Conservation (phyloP, 2,329 filamentous ascomycete genomes). For the Fusarium denticulatum region DNA sequence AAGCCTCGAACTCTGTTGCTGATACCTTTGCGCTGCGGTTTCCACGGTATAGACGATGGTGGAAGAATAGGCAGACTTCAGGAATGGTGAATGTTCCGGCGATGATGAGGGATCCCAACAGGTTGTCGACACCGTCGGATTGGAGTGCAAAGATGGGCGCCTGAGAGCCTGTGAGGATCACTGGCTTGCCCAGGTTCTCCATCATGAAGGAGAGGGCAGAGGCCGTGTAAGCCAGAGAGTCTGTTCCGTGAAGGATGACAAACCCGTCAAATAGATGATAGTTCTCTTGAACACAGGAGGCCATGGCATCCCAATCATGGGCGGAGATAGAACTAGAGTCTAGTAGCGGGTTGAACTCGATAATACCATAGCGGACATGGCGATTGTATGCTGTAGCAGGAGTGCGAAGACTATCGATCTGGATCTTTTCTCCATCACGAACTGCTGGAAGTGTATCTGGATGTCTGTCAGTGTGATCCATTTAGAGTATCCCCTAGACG, state of each 20-base stretch:
- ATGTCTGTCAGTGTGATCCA: background rate
- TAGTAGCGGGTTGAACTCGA: slow-evolving; percentile 85
- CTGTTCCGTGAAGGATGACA: slow-evolving; percentile 89
- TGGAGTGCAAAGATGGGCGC: slow-evolving; percentile 91
- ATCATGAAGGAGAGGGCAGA: slow-evolving; percentile 95
- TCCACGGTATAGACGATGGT: slow-evolving; percentile 87
- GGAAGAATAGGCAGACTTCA: slow-evolving; percentile 94
- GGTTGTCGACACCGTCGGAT: slow-evolving; percentile 90
- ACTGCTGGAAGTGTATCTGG: slow-evolving; percentile 61
- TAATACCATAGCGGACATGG: slow-evolving; percentile 82
- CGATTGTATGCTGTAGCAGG: slow-evolving; percentile 82
- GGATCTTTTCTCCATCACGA: slow-evolving; percentile 58
- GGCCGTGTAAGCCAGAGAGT: slow-evolving; percentile 88
- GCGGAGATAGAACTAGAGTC: slow-evolving; percentile 93
- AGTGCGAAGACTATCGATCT: slow-evolving; percentile 77
- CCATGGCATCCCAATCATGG: slow-evolving; percentile 86
- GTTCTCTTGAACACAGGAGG: slow-evolving; percentile 80
- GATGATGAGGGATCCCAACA: slow-evolving; percentile 87
- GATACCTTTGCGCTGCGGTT: slow-evolving; percentile 91
- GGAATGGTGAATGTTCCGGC: slow-evolving; percentile 93
- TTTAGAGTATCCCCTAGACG: background rate
- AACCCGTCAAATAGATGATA: slow-evolving; percentile 92
- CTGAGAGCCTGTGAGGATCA: slow-evolving; percentile 84
- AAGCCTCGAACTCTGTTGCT: slow-evolving; percentile 86
- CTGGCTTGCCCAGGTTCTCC: slow-evolving; percentile 87